A percentile compares a stretch with the other conserved stretches of the same genome.
phyloP scores from a whole-genome alignment of 192 early-diverging fungal genomes.

The Coemansia umbellata region DNA sequence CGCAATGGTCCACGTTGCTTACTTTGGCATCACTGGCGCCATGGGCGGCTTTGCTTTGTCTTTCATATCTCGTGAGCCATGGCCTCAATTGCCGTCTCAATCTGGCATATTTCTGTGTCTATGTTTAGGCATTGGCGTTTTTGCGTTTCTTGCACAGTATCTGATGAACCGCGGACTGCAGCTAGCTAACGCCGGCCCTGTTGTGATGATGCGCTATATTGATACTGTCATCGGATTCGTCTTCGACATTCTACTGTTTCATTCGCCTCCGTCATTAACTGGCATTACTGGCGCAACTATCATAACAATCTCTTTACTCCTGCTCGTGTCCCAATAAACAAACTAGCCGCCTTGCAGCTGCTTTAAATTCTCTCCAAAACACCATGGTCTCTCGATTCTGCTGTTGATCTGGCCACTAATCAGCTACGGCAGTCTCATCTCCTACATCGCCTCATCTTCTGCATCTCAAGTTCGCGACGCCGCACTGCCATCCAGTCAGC shows the following conservation, averaged over 20 bases:
- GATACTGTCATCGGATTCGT: conserved; percentile 19
- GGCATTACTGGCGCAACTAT: conserved; percentile 16
- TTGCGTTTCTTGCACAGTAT: conserved; percentile 18
- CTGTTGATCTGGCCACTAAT: too few relatives aligned
- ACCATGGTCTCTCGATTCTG: not conserved
- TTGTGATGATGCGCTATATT: conserved; percentile 29
- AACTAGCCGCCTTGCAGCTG: too few relatives aligned
- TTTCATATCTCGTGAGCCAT: not conserved
- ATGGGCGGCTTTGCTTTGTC: not conserved
- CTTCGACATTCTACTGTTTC: conserved; percentile 13
- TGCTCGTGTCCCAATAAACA: too few relatives aligned
- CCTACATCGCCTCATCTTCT: conserved; percentile 16
- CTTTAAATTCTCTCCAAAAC: not conserved
- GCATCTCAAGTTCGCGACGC: conserved; percentile 28
- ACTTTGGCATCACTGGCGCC: conserved; percentile 19
- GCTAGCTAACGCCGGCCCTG: conserved; percentile 18
- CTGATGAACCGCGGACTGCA: conserved; percentile 29
- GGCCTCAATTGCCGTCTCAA: not conserved
- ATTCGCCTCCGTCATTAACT: not conserved
- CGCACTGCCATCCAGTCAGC: conserved; percentile 37
- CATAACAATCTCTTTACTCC: conserved; percentile 8
- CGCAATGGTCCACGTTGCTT: conserved; percentile 23
- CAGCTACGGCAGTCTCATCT: conserved; percentile 1
- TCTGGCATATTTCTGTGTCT: not conserved
- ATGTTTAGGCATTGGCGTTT: conserved; percentile 11